Percentiles rank a stretch among this genome's conserved stretches.
phyloP scores from a whole-genome alignment of 441 rosid species.

The Pelargonium fulgidum region DNA sequence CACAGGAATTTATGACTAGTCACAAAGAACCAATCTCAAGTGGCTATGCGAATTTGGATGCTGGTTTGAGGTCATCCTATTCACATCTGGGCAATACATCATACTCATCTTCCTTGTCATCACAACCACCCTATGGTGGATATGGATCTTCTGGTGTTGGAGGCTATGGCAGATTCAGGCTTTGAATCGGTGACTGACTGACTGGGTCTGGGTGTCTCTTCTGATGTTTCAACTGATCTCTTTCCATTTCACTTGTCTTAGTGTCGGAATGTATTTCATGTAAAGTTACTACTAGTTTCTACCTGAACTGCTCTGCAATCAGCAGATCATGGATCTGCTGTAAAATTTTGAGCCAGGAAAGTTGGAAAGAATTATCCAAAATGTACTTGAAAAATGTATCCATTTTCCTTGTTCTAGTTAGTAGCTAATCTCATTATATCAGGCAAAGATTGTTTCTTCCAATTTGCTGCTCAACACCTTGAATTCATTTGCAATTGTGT shows the following conservation, averaged over 20 bases:
- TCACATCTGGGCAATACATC: slow-evolving; percentile 39
- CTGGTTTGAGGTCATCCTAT: slow-evolving; percentile 35
- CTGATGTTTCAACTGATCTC: slow-evolving; percentile 3
- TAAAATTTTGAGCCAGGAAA: background rate
- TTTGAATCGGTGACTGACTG: slow-evolving; percentile 19
- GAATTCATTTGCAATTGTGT: too few relatives aligned
- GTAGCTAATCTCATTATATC: background rate
- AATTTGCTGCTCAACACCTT: too few relatives aligned
- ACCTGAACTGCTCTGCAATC: background rate
- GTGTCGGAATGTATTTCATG: slow-evolving; percentile 16
- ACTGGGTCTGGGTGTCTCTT: background rate
- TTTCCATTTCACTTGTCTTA: background rate
- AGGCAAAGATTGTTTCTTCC: too few relatives aligned
- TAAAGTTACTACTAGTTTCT: slow-evolving; percentile 1
- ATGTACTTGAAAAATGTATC: background rate
- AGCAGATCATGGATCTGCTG: background rate
- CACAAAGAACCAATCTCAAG: slow-evolving; percentile 43
- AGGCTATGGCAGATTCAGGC: slow-evolving; percentile 36
- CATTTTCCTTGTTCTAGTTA: background rate
- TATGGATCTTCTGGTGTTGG: slow-evolving; percentile 46
- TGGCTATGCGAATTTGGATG: slow-evolving; percentile 38
- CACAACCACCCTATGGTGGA: slow-evolving; percentile 37
- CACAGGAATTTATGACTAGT: slow-evolving; percentile 49
- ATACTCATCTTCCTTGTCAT: slow-evolving; percentile 29
- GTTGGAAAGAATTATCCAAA: background rate